Evolutionary conservation across 441 rosid genomes (phyloP).

Genomic region (Erodium trifolium): DNA sequence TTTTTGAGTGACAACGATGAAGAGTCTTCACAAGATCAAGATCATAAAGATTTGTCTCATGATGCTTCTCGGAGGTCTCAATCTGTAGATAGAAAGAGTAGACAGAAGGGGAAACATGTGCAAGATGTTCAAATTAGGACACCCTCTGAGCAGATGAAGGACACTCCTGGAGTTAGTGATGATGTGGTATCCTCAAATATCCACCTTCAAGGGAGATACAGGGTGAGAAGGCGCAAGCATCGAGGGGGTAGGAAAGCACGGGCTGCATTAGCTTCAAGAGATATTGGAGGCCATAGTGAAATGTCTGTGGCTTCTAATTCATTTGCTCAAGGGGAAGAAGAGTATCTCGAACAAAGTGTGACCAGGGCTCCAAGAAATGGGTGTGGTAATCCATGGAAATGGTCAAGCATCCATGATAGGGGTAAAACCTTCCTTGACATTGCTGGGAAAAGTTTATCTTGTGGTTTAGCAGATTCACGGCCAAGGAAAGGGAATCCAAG

Average conservation of each 20-base stretch:
- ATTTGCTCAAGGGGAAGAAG: constrained; percentile 54
- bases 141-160: constrained; percentile 61
- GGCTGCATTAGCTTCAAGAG: constrained; percentile 33
- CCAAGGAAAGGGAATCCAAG: constrained; percentile 45
- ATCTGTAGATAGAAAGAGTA: constrained; percentile 46
- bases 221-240: constrained; percentile 67
- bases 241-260: constrained; percentile 55
- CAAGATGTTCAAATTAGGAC: constrained; percentile 46
- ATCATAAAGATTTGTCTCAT: constrained; percentile 31
- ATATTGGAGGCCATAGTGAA: constrained; percentile 63
- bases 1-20: constrained; percentile 26
- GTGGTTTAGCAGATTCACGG: constrained; percentile 59
- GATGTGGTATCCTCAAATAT: constrained; percentile 69
- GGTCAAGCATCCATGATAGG: constrained; percentile 90
- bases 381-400: constrained; percentile 95
- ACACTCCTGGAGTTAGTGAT: constrained; percentile 54
- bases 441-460: constrained; percentile 94
- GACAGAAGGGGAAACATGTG: constrained; percentile 47
- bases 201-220: constrained; percentile 39
- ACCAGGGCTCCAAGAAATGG: constrained; percentile 59
- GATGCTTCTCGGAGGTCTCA: constrained; percentile 42
- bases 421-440: constrained; percentile 77
- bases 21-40: constrained; percentile 29
- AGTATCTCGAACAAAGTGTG: constrained; percentile 46
- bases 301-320: constrained; percentile 92